phyloP scores from a whole-genome alignment of 2,329 filamentous ascomycete genomes.

The Aspergillus neoniger region DNA sequence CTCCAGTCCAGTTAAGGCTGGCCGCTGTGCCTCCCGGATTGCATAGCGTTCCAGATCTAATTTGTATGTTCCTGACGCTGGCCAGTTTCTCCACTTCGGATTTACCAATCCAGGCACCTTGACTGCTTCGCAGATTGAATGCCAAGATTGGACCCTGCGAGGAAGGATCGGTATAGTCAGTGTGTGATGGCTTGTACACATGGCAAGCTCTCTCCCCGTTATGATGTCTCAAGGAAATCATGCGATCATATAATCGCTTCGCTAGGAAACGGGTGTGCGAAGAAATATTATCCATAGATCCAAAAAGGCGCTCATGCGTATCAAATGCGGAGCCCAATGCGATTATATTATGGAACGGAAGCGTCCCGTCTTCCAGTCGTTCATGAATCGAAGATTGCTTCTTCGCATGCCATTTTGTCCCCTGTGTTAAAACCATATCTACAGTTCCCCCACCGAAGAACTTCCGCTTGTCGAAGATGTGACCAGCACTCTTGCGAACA shows the following conservation, averaged over 20 bases:
- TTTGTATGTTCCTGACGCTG: conserved; percentile 73
- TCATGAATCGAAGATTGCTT: conserved; percentile 76
- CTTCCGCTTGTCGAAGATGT: conserved; percentile 64
- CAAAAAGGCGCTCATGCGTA: conserved; percentile 69
- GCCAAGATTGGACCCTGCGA: conserved; percentile 74
- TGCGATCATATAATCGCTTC: conserved; percentile 57
- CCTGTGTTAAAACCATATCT: conserved; percentile 78
- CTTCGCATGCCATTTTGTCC: conserved; percentile 77
- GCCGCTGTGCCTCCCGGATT: conserved; percentile 84
- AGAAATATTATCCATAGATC: conserved; percentile 68
- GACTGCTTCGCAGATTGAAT: conserved; percentile 74
- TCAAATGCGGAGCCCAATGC: conserved; percentile 75
- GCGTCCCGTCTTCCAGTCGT: conserved; percentile 83
- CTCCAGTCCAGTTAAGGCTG: conserved; percentile 70
- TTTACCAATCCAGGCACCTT: conserved; percentile 75
- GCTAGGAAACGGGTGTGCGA: conserved; percentile 70
- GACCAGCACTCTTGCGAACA: conserved; percentile 69
- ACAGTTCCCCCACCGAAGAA: conserved; percentile 97
- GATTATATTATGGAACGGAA: conserved; percentile 87
- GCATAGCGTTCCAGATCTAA: conserved; percentile 86
- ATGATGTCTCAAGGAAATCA: conserved; percentile 65
- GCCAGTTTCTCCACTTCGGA: conserved; percentile 86
- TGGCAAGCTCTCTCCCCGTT: conserved; percentile 68
- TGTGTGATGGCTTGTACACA: conserved; percentile 58
- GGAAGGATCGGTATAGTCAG: conserved; percentile 46